phyloP scores from a whole-genome alignment of 768 basidiomycete genomes.

The Phaeotremella fagi region DNA sequence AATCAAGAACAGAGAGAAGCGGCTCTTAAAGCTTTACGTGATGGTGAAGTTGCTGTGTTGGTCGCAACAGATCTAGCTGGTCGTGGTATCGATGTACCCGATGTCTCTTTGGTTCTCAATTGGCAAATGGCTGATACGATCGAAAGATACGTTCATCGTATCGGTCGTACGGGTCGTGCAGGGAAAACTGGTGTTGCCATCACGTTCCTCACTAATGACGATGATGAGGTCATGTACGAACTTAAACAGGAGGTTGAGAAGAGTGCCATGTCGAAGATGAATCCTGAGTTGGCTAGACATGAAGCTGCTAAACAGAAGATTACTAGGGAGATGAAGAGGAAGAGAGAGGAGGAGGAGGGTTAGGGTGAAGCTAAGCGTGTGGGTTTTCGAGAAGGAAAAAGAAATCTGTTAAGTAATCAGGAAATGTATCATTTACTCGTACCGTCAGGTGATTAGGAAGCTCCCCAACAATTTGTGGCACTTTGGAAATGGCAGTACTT shows the following conservation, averaged over 20 bases:
- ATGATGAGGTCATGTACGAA: conserved; percentile 95
- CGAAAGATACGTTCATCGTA: conserved; percentile 87
- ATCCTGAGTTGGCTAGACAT: conserved; percentile 81
- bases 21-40: conserved; percentile 76
- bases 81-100: conserved; percentile 97
- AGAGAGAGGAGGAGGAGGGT: too few relatives aligned
- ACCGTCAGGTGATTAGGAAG: too few relatives aligned
- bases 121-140: conserved; percentile 96
- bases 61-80: conserved; percentile 98
- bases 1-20: conserved; percentile 96
- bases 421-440: too few relatives aligned
- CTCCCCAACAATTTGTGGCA: too few relatives aligned
- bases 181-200: conserved; percentile 90
- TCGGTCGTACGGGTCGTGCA: conserved; percentile 96
- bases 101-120: conserved; percentile 87
- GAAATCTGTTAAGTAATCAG: too few relatives aligned
- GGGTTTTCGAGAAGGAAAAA: too few relatives aligned
- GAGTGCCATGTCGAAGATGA: conserved; percentile 85
- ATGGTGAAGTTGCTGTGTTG: conserved; percentile 77
- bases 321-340: conserved; percentile 92
- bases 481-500: too few relatives aligned
- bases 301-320: conserved; percentile 87
- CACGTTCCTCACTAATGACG: conserved; percentile 92
- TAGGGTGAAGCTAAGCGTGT: too few relatives aligned
- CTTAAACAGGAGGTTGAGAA: conserved; percentile 94